Percentiles rank a stretch among this genome's conserved stretches.
These are phyloP conservation scores for Leishmania lainsoni DNA, from an alignment of 208 protist species.

Conservation along the genomic window DNA sequence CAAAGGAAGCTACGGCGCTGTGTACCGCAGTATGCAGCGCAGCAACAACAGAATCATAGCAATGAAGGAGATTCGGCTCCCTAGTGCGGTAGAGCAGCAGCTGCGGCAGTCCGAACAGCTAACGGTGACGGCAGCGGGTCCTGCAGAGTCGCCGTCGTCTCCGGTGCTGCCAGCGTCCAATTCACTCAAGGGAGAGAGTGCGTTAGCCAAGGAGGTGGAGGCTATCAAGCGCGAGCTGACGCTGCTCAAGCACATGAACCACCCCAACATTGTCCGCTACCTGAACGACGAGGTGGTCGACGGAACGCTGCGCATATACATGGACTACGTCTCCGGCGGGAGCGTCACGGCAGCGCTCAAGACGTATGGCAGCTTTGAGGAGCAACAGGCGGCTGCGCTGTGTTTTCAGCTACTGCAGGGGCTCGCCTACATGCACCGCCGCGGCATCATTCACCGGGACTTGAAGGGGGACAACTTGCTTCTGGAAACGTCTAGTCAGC, in stretches of 20 bases:
- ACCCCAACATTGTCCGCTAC: constrained; percentile 92
- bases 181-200: not conserved
- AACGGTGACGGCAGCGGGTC: not conserved
- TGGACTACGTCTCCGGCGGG: constrained; percentile 92
- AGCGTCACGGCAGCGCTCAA: constrained; percentile 82
- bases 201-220: constrained; percentile 31
- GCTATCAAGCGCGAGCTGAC: constrained; percentile 71
- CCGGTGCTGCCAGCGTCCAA: not conserved
- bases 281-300: constrained; percentile 81
- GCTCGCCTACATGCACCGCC: constrained; percentile 83
- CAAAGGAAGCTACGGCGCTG: constrained; percentile 85
- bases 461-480: constrained; percentile 94
- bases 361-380: constrained; percentile 78
- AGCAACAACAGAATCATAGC: constrained; percentile 89
- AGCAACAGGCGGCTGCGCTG: constrained; percentile 73
- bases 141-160: not conserved
- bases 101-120: not conserved
- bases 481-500: constrained; percentile 63
- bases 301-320: constrained; percentile 86
- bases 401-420: constrained; percentile 84
- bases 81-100: constrained; percentile 16
- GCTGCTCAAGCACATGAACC: constrained; percentile 78
- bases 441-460: constrained; percentile 89
- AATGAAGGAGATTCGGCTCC: constrained; percentile 86
- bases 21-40: constrained; percentile 86